A percentile compares a stretch with the other conserved stretches of the same genome.
Conservation (phyloP, 1,284 basidiomycete genomes). For the Takashimella koratensis region DNA sequence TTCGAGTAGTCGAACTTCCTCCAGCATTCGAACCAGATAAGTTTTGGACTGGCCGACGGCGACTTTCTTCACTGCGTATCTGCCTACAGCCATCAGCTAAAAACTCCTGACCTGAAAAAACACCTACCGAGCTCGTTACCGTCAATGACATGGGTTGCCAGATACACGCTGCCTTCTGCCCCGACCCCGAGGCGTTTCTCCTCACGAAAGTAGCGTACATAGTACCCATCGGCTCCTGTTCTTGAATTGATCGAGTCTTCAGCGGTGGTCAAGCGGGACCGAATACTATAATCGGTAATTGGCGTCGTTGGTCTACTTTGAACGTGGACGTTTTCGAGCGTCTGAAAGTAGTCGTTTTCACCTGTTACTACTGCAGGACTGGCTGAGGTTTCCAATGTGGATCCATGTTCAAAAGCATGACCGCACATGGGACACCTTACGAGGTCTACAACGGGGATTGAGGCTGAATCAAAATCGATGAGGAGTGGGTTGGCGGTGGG, state of each 20-base stretch:
- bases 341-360: conserved; percentile 35
- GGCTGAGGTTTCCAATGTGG: not conserved
- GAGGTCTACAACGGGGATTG: conserved; percentile 5
- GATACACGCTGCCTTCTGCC: conserved; percentile 80
- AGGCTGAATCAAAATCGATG: conserved; percentile 35
- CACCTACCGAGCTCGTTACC: conserved; percentile 32
- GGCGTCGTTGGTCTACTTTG: conserved; percentile 39
- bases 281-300: no score
- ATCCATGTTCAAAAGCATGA: conserved; percentile 14
- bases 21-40: conserved; percentile 74
- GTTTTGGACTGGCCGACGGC: conserved; percentile 82
- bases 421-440: conserved; percentile 36
- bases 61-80: conserved; percentile 90
- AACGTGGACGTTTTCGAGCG: conserved; percentile 43
- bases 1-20: conserved; percentile 80
- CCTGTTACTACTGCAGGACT: not conserved
- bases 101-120: not conserved
- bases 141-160: conserved; percentile 35
- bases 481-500: conserved; percentile 38
- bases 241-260: conserved; percentile 46
- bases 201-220: conserved; percentile 75
- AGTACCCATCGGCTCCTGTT: conserved; percentile 51
- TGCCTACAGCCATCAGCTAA: conserved; percentile 20
- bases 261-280: not conserved
- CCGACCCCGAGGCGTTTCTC: conserved; percentile 84